Conservation (phyloP, 1,139 yeast genomes). For the Saccharomyces hybrid region DNA sequence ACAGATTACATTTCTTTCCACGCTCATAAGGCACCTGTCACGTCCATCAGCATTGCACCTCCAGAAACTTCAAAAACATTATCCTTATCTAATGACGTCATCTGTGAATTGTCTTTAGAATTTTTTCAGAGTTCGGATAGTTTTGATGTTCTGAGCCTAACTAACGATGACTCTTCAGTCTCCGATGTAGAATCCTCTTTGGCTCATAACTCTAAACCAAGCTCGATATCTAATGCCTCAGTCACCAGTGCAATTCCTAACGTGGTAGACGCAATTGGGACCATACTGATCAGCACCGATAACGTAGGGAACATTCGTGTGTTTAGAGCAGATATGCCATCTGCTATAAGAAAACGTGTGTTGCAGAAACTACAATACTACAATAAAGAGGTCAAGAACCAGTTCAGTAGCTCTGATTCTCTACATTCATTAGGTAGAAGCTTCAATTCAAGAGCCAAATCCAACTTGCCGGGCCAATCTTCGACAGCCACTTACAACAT, state of each 20-base stretch:
- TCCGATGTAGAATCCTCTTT: conserved; percentile 2
- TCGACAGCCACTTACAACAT: background rate
- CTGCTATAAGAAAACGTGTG: conserved; percentile 34
- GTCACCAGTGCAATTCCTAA: conserved; percentile 11
- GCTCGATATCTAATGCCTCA: background rate
- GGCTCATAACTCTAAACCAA: conserved; percentile 3
- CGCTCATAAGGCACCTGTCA: conserved; percentile 67
- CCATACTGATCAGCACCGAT: conserved; percentile 65
- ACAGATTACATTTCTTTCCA: conserved; percentile 58
- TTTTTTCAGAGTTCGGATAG: conserved; percentile 32
- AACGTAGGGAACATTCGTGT: conserved; percentile 65
- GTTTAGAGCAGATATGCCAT: conserved; percentile 71
- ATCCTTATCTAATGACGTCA: conserved; percentile 68
- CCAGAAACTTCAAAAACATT: conserved; percentile 55
- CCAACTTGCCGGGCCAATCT: background rate
- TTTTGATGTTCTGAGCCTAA: conserved; percentile 9
- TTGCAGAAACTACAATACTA: conserved; percentile 18
- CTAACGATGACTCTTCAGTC: background rate
- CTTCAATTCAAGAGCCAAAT: background rate
- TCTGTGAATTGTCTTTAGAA: conserved; percentile 51
- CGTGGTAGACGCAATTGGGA: conserved; percentile 30
- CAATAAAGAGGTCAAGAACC: conserved; percentile 4
- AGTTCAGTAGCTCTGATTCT: conserved; percentile 11
- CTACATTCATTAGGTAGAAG: conserved; percentile 7
- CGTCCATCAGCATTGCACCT: conserved; percentile 77